Percentiles rank a stretch among this genome's conserved stretches.
phyloP scores from a whole-genome alignment of 768 basidiomycete genomes.

The Rhodotorula sphaerocarpa region DNA sequence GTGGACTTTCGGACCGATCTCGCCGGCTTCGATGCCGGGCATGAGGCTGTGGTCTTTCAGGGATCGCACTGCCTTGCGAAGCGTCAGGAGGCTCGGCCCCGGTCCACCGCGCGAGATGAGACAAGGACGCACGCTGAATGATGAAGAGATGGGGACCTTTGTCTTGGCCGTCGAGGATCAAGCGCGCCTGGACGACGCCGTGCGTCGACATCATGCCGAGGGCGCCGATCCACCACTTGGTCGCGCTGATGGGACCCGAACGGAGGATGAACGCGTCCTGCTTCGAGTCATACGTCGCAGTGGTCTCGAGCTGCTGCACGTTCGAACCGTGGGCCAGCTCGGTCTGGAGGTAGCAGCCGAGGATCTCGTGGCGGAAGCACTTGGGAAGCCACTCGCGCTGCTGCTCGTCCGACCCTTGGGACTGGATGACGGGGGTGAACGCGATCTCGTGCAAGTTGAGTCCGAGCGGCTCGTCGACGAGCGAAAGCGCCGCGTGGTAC shows the following conservation, averaged over 20 bases:
- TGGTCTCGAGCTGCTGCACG: slow-evolving; percentile 44
- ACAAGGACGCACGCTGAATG: slow-evolving; percentile 5
- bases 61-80: slow-evolving; percentile 11
- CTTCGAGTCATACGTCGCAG: slow-evolving; percentile 45
- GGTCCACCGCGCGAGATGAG: too few relatives aligned
- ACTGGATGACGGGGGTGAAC: slow-evolving; percentile 60
- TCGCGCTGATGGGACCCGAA: slow-evolving; percentile 47
- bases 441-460: slow-evolving; percentile 49
- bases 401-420: slow-evolving; percentile 56
- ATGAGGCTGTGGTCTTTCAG: slow-evolving; percentile 43
- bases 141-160: slow-evolving; percentile 48
- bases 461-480: slow-evolving; percentile 54
- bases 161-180: slow-evolving; percentile 45
- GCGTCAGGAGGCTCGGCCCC: too few relatives aligned
- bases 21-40: slow-evolving; percentile 46
- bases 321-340: slow-evolving; percentile 49
- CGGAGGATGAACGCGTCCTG: slow-evolving; percentile 47
- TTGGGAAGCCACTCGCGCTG: slow-evolving; percentile 47
- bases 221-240: slow-evolving; percentile 45
- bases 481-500: slow-evolving; percentile 47
- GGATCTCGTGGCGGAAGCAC: slow-evolving; percentile 53
- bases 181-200: slow-evolving; percentile 47
- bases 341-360: slow-evolving; percentile 52
- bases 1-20: slow-evolving; percentile 47
- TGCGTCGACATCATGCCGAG: slow-evolving; percentile 44